These are phyloP conservation scores for Cladosporium sp. DNA, from an alignment of 2,329 filamentous ascomycete species.

Conservation along the genomic window DNA sequence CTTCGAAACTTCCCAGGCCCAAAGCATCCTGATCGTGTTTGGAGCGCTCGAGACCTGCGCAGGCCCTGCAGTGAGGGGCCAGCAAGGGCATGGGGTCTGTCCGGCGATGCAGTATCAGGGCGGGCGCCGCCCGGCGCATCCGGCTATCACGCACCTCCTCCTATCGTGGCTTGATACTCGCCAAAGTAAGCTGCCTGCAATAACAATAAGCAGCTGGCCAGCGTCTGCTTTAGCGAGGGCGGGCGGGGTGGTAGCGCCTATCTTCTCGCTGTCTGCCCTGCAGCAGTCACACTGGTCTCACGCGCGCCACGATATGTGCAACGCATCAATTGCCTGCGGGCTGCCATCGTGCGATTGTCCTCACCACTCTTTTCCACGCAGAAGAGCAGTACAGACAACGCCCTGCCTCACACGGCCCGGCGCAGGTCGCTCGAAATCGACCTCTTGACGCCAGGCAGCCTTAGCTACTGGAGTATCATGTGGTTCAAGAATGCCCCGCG, in stretches of 20 bases:
- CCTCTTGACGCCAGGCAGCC: neutral
- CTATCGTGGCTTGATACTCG: neutral
- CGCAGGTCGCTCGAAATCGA: neutral
- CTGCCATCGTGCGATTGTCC: neutral
- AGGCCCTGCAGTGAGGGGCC: neutral
- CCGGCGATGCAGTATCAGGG: neutral
- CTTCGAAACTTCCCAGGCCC: neutral
- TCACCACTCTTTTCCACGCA: neutral
- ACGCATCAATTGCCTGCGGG: neutral
- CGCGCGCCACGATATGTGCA: neutral
- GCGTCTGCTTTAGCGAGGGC: neutral
- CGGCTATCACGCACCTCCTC: neutral
- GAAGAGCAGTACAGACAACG: neutral
- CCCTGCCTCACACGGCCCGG: neutral
- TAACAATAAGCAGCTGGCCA: neutral
- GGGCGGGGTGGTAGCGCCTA: neutral
- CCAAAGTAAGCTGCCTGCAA: neutral
- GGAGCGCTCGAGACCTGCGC: neutral
- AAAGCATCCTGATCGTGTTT: neutral
- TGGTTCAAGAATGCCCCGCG: neutral
- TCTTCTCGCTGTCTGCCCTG: neutral
- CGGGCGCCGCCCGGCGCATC: neutral
- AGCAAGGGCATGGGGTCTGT: neutral
- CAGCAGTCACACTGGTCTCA: slow-evolving; percentile 2
- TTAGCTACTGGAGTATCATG: neutral